Evolutionary conservation across 2,329 filamentous ascomycete genomes (phyloP).

Genomic region (Aureobasidium sp.): DNA sequence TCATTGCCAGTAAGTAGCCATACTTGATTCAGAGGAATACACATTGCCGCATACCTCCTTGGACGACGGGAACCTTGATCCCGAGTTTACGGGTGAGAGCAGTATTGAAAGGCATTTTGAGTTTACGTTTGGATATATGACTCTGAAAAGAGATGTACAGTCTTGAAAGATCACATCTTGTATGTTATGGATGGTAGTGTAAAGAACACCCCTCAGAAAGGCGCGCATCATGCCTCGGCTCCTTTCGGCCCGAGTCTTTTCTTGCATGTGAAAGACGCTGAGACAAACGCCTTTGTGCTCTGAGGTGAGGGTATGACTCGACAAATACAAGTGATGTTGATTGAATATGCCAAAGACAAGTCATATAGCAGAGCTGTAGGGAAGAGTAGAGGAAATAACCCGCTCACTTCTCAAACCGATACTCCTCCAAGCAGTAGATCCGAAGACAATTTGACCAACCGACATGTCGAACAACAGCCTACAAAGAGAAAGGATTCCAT

Average conservation of each 20-base stretch:
- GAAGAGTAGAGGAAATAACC: not conserved
- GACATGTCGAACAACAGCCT: not conserved
- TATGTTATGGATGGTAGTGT: not conserved
- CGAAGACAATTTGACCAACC: not conserved
- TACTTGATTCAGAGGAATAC: no score
- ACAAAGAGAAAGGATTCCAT: not conserved
- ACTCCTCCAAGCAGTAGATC: not conserved
- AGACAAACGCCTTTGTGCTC: not conserved
- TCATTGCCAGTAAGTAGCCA: not conserved
- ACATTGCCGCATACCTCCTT: constrained; percentile 52
- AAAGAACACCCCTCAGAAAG: not conserved
- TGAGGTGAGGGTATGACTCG: not conserved
- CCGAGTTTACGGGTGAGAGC: constrained; percentile 56
- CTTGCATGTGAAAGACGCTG: not conserved
- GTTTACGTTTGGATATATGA: not conserved
- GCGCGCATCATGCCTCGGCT: constrained; percentile 3
- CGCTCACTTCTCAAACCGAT: not conserved
- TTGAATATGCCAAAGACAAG: not conserved
- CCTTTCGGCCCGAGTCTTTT: not conserved
- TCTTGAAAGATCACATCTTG: not conserved
- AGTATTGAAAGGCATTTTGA: constrained; percentile 57
- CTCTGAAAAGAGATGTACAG: not conserved
- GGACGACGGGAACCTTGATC: constrained; percentile 66
- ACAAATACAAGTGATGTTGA: not conserved
- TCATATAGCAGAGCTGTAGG: not conserved